phyloP scores from a whole-genome alignment of 2,329 filamentous ascomycete species.

The Sporothrix schenckii region DNA sequence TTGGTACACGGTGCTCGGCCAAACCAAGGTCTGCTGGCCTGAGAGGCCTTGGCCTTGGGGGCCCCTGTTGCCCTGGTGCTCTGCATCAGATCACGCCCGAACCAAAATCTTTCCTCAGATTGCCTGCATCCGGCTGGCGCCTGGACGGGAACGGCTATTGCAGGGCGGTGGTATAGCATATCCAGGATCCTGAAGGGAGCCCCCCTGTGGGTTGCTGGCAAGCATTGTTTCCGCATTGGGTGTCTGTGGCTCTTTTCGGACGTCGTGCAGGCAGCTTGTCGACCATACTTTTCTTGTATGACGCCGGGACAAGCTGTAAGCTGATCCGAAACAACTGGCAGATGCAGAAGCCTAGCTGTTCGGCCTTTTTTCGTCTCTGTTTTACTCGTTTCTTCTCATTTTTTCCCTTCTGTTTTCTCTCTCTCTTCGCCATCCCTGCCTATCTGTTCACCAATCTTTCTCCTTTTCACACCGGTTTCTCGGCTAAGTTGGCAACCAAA shows the following conservation, averaged over 20 bases:
- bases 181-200: neutral
- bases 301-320: conserved; percentile 16
- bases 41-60: too few relatives aligned
- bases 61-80: neutral
- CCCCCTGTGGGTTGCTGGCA: neutral
- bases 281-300: neutral
- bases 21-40: neutral
- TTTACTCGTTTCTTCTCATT: neutral
- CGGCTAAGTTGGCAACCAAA: conserved; percentile 22
- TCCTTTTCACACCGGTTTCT: conserved; percentile 24
- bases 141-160: conserved; percentile 18
- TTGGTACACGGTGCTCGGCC: conserved; percentile 13
- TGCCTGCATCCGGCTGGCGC: conserved; percentile 5
- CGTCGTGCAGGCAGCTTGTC: neutral
- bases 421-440: neutral
- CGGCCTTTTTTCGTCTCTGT: neutral
- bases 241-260: neutral
- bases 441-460: neutral
- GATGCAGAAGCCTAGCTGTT: neutral
- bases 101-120: neutral
- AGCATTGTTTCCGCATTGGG: neutral
- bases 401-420: neutral
- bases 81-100: conserved; percentile 20
- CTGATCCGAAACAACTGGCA: conserved; percentile 19
- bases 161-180: conserved; percentile 1